These are phyloP conservation scores for Starmerella floris DNA, from an alignment of 805 yeast species.

Conservation along the genomic window DNA sequence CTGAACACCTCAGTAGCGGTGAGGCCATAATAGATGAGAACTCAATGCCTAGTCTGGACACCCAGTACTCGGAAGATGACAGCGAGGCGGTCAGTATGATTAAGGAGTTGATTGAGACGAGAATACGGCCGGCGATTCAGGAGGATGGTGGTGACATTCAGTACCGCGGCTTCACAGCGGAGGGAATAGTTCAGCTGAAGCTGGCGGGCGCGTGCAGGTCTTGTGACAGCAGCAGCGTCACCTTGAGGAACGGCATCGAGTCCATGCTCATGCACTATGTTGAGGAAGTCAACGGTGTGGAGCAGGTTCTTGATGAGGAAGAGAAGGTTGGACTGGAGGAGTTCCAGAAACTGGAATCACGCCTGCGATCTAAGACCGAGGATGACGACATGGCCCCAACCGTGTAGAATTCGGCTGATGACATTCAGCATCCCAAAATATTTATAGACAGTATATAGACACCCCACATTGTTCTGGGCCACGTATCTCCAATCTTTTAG, in stretches of 20 bases:
- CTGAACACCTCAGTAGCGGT: constrained; percentile 34
- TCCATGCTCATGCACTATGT: constrained; percentile 95
- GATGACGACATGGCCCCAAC: constrained; percentile 20
- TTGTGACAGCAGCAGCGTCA: constrained; percentile 81
- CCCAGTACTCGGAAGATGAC: constrained; percentile 49
- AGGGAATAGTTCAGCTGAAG: constrained; percentile 78
- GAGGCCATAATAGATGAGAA: constrained; percentile 38
- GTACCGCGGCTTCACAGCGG: constrained; percentile 72
- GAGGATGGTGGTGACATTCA: constrained; percentile 98
- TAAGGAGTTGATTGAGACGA: constrained; percentile 80
- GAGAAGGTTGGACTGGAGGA: constrained; percentile 62
- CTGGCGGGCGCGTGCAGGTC: constrained; percentile 93
- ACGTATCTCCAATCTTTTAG: neutral
- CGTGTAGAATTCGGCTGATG: constrained; percentile 3
- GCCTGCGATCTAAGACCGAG: constrained; percentile 29
- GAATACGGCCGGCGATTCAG: constrained; percentile 94
- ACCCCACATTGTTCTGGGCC: neutral
- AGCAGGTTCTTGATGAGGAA: constrained; percentile 75
- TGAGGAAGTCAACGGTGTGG: constrained; percentile 83
- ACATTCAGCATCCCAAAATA: too few species aligned
- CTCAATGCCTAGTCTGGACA: constrained; percentile 28
- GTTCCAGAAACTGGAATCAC: constrained; percentile 69
- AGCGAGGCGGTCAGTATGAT: constrained; percentile 77
- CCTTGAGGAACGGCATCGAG: constrained; percentile 89
- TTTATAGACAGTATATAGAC: neutral